Conservation (phyloP, 176 grass and related monocot genomes). For the Bothriochloa decipiens region DNA sequence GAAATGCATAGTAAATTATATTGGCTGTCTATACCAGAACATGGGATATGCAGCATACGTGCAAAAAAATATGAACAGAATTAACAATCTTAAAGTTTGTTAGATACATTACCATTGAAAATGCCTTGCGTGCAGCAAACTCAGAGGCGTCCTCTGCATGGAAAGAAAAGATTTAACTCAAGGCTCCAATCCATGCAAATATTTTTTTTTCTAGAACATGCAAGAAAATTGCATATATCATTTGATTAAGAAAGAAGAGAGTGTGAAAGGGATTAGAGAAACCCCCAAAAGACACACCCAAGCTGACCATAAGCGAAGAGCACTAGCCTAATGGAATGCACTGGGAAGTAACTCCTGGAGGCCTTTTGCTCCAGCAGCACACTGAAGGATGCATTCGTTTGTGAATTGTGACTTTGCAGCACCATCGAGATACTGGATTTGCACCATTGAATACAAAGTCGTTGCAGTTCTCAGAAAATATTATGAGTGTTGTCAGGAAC, state of each 20-base stretch:
- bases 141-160: constrained; percentile 85
- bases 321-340: background rate
- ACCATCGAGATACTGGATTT: background rate
- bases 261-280: background rate
- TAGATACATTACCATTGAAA: constrained; percentile 70
- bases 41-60: constrained; percentile 15
- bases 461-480: constrained; percentile 7
- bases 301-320: background rate
- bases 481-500: background rate
- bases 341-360: background rate
- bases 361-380: background rate
- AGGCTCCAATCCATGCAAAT: background rate
- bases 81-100: constrained; percentile 28
- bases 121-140: constrained; percentile 67
- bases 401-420: background rate
- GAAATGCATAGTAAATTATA: background rate
- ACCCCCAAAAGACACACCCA: background rate
- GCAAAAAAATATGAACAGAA: constrained; percentile 1
- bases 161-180: constrained; percentile 34
- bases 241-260: background rate
- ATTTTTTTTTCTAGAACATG: background rate
- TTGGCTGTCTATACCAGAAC: constrained; percentile 4
- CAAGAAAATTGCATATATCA: background rate
- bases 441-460: background rate
- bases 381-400: background rate